Conservation (phyloP, 2,329 filamentous ascomycete species). For the Emmonsiellopsis sp. region DNA sequence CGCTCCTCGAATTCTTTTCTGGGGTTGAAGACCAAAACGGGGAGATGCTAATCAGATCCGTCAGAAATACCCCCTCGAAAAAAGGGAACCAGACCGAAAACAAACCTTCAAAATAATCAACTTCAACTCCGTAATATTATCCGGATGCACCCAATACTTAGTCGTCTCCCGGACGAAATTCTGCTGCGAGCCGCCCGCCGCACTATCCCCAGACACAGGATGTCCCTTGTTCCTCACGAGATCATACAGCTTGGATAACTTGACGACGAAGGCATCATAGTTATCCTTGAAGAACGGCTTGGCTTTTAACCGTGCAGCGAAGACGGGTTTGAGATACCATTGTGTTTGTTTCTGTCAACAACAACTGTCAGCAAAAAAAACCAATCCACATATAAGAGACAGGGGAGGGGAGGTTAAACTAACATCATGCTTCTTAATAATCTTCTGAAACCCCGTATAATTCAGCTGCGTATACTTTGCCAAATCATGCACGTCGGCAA, state of each 20-base stretch:
- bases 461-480: slow-evolving; percentile 98
- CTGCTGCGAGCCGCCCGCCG: slow-evolving; percentile 84
- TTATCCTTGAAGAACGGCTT: slow-evolving; percentile 99
- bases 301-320: slow-evolving; percentile 84
- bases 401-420: slow-evolving; percentile 25
- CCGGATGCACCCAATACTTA: slow-evolving; percentile 98
- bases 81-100: neutral
- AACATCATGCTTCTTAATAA: slow-evolving; percentile 99
- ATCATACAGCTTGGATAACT: slow-evolving; percentile 91
- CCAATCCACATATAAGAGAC: neutral
- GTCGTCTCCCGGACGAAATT: slow-evolving; percentile 96
- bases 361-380: neutral
- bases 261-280: slow-evolving; percentile 91
- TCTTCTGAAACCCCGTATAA: slow-evolving; percentile 99
- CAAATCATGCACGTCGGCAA: slow-evolving; percentile 94
- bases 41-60: slow-evolving; percentile 55
- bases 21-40: slow-evolving; percentile 92
- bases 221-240: slow-evolving; percentile 87
- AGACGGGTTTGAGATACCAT: slow-evolving; percentile 92
- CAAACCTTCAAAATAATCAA: slow-evolving; percentile 81
- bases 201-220: slow-evolving; percentile 81
- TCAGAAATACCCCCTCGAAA: neutral
- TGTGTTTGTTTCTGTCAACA: slow-evolving; percentile 71
- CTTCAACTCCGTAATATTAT: slow-evolving; percentile 97
- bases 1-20: slow-evolving; percentile 90